phyloP scores from a whole-genome alignment of 768 basidiomycete species.

The Hysterangium stoloniferum region DNA sequence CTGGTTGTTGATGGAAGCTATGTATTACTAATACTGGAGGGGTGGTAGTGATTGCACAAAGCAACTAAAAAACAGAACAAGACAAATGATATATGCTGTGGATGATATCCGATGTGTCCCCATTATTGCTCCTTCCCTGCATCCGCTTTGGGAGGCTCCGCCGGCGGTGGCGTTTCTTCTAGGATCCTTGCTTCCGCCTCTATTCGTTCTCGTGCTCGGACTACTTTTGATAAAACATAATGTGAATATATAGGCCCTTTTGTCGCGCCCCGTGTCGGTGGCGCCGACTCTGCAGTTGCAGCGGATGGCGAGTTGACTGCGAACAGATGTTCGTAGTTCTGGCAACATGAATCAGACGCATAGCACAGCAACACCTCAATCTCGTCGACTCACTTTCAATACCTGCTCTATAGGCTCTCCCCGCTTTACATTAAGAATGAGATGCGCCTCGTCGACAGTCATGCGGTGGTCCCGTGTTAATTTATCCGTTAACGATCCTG shows the following conservation, averaged over 20 bases:
- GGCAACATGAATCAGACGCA: slow-evolving; percentile 4
- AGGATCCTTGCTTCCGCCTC: slow-evolving; percentile 63
- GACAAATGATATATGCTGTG: no score
- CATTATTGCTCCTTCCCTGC: neutral
- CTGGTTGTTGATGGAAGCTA: no score
- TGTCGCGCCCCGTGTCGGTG: slow-evolving; percentile 38
- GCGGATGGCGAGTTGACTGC: slow-evolving; percentile 77
- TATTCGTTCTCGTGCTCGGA: slow-evolving; percentile 89
- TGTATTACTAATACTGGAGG: no score
- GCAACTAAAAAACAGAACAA: no score
- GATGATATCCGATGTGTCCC: no score
- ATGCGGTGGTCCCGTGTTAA: slow-evolving; percentile 82
- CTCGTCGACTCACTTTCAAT: slow-evolving; percentile 48
- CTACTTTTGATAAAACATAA: slow-evolving; percentile 96
- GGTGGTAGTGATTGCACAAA: no score
- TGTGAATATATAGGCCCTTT: slow-evolving; percentile 58
- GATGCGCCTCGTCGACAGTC: slow-evolving; percentile 90
- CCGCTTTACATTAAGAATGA: slow-evolving; percentile 84
- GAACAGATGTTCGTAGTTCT: slow-evolving; percentile 94
- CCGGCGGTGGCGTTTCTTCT: slow-evolving; percentile 17
- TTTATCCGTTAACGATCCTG: slow-evolving; percentile 70
- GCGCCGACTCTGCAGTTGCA: slow-evolving; percentile 35
- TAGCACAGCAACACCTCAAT: neutral
- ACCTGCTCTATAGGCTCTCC: slow-evolving; percentile 62
- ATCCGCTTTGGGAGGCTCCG: neutral